Conservation (phyloP, 1,284 basidiomycete species). For the Erythrobasidium hasegawianum region DNA sequence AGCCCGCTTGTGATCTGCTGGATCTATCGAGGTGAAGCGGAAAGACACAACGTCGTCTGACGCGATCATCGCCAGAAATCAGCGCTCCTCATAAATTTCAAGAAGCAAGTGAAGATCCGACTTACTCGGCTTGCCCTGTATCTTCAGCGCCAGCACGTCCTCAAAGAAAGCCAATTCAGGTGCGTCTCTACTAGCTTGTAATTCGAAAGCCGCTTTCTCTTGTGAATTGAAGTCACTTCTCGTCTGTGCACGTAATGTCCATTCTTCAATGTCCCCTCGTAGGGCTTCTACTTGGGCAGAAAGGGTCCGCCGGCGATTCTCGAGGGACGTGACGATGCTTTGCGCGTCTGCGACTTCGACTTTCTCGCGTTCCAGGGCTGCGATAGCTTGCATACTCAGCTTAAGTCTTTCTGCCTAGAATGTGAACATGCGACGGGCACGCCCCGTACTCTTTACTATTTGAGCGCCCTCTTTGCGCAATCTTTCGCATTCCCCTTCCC, state of each 20-base stretch:
- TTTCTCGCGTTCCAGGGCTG: conserved; percentile 35
- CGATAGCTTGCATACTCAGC: not conserved
- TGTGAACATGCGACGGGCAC: too few species aligned
- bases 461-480: conserved; percentile 41
- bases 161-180: conserved; percentile 45
- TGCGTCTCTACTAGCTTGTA: conserved; percentile 40
- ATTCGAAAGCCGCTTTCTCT: conserved; percentile 37
- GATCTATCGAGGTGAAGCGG: conserved; percentile 43
- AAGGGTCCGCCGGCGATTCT: conserved; percentile 34
- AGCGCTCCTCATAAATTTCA: not conserved
- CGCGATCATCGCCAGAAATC: not conserved
- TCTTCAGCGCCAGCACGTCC: conserved; percentile 41
- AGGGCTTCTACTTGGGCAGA: conserved; percentile 39
- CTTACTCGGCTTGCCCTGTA: conserved; percentile 41
- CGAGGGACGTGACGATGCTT: conserved; percentile 36
- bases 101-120: too few species aligned
- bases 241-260: conserved; percentile 10
- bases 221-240: conserved; percentile 36
- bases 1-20: conserved; percentile 38
- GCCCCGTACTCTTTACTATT: conserved; percentile 28
- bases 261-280: conserved; percentile 35
- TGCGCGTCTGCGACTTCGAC: conserved; percentile 40
- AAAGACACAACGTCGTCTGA: conserved; percentile 44
- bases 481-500: conserved; percentile 38
- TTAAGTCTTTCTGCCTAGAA: not conserved